phyloP scores from a whole-genome alignment of 495 filamentous ascomycete species.

The Xylaria palmicola region DNA sequence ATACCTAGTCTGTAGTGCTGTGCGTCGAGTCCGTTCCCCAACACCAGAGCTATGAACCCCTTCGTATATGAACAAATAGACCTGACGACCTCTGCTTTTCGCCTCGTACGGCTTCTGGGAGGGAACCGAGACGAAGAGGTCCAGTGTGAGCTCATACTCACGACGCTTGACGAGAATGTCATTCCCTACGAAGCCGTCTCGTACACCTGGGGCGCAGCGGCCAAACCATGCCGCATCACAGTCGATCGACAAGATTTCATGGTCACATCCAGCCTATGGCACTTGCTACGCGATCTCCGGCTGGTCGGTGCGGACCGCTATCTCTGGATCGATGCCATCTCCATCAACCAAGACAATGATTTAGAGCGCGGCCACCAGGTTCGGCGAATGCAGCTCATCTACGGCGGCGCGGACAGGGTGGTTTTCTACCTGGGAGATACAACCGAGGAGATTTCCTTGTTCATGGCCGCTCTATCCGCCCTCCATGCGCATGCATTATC shows the following conservation, averaged over 20 bases:
- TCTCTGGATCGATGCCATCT: constrained; percentile 20
- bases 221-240: background rate
- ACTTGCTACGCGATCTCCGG: constrained; percentile 15
- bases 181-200: constrained; percentile 16
- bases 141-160: constrained; percentile 19
- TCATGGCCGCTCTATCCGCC: background rate
- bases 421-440: background rate
- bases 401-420: constrained; percentile 13
- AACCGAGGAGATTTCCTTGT: background rate
- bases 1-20: background rate
- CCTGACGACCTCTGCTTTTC: constrained; percentile 14
- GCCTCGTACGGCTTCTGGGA: constrained; percentile 16
- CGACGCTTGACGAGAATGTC: background rate
- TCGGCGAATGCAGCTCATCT: constrained; percentile 19
- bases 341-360: constrained; percentile 16
- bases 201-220: constrained; percentile 15
- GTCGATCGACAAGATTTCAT: constrained; percentile 6
- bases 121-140: background rate
- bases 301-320: constrained; percentile 10
- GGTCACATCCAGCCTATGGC: constrained; percentile 17
- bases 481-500: background rate
- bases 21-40: background rate
- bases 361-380: constrained; percentile 22
- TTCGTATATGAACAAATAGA: constrained; percentile 2
- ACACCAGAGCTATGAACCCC: background rate